Evolutionary conservation across 2,329 filamentous ascomycete genomes (phyloP).

Genomic region (Fusarium duplospermum): DNA sequence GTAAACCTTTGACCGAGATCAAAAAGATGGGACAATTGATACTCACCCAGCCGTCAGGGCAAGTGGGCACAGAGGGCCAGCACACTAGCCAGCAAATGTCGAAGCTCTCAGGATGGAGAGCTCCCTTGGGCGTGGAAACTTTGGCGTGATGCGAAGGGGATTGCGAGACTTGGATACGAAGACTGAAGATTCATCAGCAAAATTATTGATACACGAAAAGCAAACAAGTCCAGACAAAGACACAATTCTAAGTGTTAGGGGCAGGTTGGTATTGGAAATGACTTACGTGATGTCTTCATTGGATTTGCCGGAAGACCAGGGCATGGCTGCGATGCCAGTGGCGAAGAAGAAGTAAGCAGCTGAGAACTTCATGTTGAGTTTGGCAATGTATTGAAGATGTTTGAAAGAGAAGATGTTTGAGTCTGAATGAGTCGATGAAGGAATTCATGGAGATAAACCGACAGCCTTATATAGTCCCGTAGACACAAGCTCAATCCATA

Average conservation of each 20-base stretch:
- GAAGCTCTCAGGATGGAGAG: background rate
- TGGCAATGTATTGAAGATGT: background rate
- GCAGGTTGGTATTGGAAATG: background rate
- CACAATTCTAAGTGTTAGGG: background rate
- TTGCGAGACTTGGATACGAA: slow-evolving; percentile 29
- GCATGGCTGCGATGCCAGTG: slow-evolving; percentile 29
- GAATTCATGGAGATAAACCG: background rate
- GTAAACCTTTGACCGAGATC: fast-evolving
- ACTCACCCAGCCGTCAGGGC: slow-evolving; percentile 27
- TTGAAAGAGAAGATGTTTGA: slow-evolving; percentile 26
- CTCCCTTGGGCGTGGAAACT: background rate
- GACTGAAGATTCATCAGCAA: background rate
- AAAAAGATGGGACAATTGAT: fast-evolving
- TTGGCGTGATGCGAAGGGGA: background rate
- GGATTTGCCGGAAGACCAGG: slow-evolving; percentile 11
- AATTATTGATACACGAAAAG: too few species aligned
- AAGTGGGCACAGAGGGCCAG: background rate
- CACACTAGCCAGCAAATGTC: slow-evolving; percentile 10
- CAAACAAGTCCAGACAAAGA: too few species aligned
- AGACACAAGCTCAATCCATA: background rate
- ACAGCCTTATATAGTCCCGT: background rate
- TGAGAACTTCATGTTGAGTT: slow-evolving; percentile 21
- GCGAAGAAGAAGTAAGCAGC: slow-evolving; percentile 1
- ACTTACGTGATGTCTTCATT: slow-evolving; percentile 33
- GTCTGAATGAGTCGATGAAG: background rate